Base-by-base conservation (phyloP, 2,329 filamentous ascomycete genomes). In the Neonectria magnoliae region DNA sequence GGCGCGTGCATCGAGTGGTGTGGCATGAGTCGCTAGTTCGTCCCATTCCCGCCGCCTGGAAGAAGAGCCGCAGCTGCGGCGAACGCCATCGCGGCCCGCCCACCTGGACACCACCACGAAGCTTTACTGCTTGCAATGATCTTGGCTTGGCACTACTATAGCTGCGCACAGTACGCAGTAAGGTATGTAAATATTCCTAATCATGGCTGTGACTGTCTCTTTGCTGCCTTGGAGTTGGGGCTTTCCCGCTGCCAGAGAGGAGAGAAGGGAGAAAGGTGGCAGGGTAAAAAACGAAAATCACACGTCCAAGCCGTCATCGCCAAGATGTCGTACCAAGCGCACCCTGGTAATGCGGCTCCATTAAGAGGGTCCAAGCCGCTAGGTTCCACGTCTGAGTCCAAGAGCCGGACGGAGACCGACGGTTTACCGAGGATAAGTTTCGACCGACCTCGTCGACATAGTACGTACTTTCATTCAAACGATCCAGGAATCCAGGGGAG, bases 391-490 rank as follows among this genome's bases (percentile, higher is more conserved):
- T 50, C 65, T 47, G 52, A 55, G 51, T 60, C 50, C 20, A 68
- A 64, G 41, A 42, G 51, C 56, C 53, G 52, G 68, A 68, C 51
- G 52, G 68, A 68, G 52, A 53, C 69, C 66, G 71, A 71, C 29
- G 55, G 64, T 50, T 66, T 66, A 71, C 71, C 71, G 71, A 73
- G 71, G 71, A 69, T 73, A 73, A 70, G 60, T 45, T 36, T 36
- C 38, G 51, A 42, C 38, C n/a, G 51, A 20, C 41, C 31, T n/a
- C 51, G 42, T 51, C 27, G 38, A 27, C 29, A 42, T 54, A 41
- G 5, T 25, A 25, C 25, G 25, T 25, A 25, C 25, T 48, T 41
- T 44, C 18, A 29, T 36, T 50, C 27, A 57, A n/a, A 7, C 42
- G 20, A 38, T n/a, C 14, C 14, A 38, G 14, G 25, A 31, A 31